phyloP scores from a whole-genome alignment of 2,329 filamentous ascomycete genomes.

The Botrytis byssoidea region DNA sequence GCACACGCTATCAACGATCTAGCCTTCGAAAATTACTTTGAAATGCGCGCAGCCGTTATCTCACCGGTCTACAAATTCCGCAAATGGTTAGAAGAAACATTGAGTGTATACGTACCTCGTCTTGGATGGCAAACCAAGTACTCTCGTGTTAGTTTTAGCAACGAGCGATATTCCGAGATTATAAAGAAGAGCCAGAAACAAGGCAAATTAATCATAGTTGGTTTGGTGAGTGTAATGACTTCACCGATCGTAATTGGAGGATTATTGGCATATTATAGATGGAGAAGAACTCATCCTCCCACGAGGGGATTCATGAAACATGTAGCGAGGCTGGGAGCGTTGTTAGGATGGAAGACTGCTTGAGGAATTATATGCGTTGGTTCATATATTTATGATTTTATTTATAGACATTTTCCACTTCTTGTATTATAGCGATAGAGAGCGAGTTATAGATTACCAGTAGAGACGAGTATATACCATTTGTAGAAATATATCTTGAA shows the following conservation, averaged over 20 bases:
- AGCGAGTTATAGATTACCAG: not conserved
- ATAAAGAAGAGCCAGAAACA: constrained; percentile 68
- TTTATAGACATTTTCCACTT: constrained; percentile 1
- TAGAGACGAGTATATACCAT: not conserved
- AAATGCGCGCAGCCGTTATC: constrained; percentile 87
- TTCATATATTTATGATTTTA: not conserved
- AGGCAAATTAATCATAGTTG: constrained; percentile 42
- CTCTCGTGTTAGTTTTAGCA: constrained; percentile 86
- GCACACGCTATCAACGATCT: constrained; percentile 90
- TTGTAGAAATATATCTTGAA: not conserved
- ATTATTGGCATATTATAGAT: constrained; percentile 27
- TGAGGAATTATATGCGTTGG: not conserved
- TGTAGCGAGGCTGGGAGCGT: not conserved
- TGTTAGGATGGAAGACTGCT: constrained; percentile 7
- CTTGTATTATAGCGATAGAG: not conserved
- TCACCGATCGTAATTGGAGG: constrained; percentile 28
- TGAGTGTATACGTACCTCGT: constrained; percentile 72
- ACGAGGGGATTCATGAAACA: not conserved
- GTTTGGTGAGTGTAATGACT: constrained; percentile 25
- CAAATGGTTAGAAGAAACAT: constrained; percentile 81
- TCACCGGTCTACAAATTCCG: constrained; percentile 74
- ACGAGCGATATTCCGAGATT: constrained; percentile 85
- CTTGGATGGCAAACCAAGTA: constrained; percentile 93
- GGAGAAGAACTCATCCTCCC: constrained; percentile 14
- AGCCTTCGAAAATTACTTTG: constrained; percentile 84